These are phyloP conservation scores for Ophiosphaerella herpotricha DNA, from an alignment of 2,329 filamentous ascomycete genomes.

Conservation along the genomic window DNA sequence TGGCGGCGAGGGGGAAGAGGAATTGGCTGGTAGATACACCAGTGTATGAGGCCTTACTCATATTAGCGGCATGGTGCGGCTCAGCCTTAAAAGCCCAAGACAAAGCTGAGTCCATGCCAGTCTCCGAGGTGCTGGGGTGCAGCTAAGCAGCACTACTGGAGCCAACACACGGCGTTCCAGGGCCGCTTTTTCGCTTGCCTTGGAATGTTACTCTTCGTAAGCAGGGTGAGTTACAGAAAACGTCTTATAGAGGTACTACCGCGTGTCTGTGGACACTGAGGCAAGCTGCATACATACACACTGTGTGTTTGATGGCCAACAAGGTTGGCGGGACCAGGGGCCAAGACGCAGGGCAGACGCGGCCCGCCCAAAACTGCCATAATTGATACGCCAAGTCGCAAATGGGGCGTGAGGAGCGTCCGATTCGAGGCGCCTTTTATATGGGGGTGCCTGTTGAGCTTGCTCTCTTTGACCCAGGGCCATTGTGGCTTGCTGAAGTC, in stretches of 20 bases:
- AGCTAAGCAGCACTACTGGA: background rate
- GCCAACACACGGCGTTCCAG: background rate
- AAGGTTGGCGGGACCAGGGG: background rate
- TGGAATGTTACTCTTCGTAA: background rate
- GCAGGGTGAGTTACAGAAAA: too few relatives aligned
- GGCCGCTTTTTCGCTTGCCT: background rate
- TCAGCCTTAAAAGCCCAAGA: background rate
- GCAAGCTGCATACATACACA: background rate
- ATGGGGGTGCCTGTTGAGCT: background rate
- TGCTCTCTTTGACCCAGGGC: background rate
- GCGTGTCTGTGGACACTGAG: background rate
- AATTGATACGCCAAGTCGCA: background rate
- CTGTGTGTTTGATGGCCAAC: background rate
- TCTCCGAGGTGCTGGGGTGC: background rate
- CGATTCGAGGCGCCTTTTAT: background rate
- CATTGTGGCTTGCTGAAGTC: background rate
- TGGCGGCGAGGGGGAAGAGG: background rate
- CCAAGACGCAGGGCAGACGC: background rate
- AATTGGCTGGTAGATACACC: background rate
- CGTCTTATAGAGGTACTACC: too few relatives aligned
- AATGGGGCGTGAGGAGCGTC: slow-evolving; percentile 3
- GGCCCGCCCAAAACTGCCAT: background rate
- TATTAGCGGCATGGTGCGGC: background rate
- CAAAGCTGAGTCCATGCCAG: slow-evolving; percentile 1
- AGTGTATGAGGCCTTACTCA: too few relatives aligned